Percentiles rank a stretch among this genome's conserved stretches.
Conservation (phyloP, 805 yeast genomes). For the Candida berthetii region DNA sequence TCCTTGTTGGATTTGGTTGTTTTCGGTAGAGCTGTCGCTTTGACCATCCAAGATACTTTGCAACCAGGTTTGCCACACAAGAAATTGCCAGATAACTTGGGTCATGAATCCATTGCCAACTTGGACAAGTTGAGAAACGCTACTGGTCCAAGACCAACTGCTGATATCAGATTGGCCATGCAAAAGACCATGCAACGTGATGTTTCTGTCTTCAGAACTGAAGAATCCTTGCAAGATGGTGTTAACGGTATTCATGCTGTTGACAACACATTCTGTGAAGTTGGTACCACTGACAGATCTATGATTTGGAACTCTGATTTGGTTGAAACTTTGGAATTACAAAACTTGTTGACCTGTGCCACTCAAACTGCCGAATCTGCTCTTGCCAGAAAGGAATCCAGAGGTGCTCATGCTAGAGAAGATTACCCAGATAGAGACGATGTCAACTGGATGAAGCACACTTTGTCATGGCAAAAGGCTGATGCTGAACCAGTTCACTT, state of each 20-base stretch:
- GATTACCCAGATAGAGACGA: conserved; percentile 96
- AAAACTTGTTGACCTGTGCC: conserved; percentile 95
- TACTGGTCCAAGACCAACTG: conserved; percentile 74
- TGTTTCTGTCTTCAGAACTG: conserved; percentile 94
- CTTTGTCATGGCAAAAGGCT: conserved; percentile 82
- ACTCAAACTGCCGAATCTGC: conserved; percentile 93
- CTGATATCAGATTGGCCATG: conserved; percentile 87
- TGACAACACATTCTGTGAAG: conserved; percentile 66
- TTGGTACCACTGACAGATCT: conserved; percentile 89
- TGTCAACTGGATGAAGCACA: conserved; percentile 95
- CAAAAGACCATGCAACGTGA: conserved; percentile 95
- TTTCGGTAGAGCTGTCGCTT: conserved; percentile 97
- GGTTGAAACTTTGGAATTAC: conserved; percentile 93
- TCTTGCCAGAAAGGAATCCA: conserved; percentile 91
- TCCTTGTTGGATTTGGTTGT: conserved; percentile 94
- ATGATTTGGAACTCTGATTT: conserved; percentile 99
- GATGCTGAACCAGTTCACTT: conserved; percentile 68
- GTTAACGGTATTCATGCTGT: conserved; percentile 70
- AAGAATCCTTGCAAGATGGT: conserved; percentile 88
- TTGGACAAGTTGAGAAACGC: conserved; percentile 86
- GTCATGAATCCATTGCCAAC: conserved; percentile 85
- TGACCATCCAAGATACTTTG: conserved; percentile 78
- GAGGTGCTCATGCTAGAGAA: conserved; percentile 99
- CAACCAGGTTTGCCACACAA: conserved; percentile 86
- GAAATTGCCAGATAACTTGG: conserved; percentile 79